phyloP scores from a whole-genome alignment of 2,329 filamentous ascomycete species.

The Diaporthe nobilis region DNA sequence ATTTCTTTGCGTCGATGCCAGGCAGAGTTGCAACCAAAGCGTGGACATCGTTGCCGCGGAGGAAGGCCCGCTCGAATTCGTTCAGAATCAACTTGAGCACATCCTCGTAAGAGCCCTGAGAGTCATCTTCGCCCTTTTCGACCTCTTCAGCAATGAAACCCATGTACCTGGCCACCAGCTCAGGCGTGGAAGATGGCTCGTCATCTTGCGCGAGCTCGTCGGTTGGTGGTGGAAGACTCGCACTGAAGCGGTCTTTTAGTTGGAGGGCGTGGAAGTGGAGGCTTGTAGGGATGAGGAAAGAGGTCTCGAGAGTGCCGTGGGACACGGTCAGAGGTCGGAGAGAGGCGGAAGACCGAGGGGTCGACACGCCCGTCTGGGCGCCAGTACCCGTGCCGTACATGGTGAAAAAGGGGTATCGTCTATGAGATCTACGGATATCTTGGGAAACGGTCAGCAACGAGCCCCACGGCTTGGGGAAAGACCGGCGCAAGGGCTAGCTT shows the following conservation, averaged over 20 bases:
- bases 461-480: background rate
- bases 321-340: constrained; percentile 90
- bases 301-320: constrained; percentile 96
- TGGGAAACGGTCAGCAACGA: constrained; percentile 19
- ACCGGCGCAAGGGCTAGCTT: constrained; percentile 6
- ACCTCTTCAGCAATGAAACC: constrained; percentile 91
- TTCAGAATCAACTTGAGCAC: constrained; percentile 93
- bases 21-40: constrained; percentile 87
- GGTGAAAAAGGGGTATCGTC: constrained; percentile 63
- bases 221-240: constrained; percentile 89
- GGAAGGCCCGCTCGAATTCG: constrained; percentile 96
- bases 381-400: constrained; percentile 91
- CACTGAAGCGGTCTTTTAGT: constrained; percentile 90
- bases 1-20: constrained; percentile 93
- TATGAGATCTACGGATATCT: constrained; percentile 46
- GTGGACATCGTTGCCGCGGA: constrained; percentile 96
- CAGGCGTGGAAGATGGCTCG: constrained; percentile 94
- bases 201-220: constrained; percentile 98
- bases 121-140: constrained; percentile 91
- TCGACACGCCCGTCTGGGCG: constrained; percentile 96
- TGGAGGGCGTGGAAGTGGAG: constrained; percentile 97
- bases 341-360: constrained; percentile 92
- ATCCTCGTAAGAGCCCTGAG: constrained; percentile 89
- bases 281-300: constrained; percentile 93
- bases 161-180: constrained; percentile 94